Evolutionary conservation across 129 eudicot species (phyloP).

Genomic region (Ambrosia artemisiifolia): DNA sequence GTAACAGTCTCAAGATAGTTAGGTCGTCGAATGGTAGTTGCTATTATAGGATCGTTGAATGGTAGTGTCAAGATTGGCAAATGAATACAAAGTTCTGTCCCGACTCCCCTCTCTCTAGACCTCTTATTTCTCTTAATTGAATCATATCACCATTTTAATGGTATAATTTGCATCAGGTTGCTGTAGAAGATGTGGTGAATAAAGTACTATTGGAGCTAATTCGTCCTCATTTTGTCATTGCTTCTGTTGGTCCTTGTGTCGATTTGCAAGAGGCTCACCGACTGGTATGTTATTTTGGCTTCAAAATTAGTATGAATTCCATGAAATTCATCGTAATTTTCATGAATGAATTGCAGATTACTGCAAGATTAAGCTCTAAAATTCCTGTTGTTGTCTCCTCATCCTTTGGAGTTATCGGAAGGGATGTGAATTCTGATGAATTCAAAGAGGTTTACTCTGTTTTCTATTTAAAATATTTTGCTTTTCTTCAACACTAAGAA

Average conservation of each 20-base stretch:
- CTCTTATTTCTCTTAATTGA: neutral
- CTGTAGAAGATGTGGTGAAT: conserved; percentile 52
- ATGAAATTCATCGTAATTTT: neutral
- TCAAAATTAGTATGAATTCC: no score
- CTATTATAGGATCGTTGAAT: no score
- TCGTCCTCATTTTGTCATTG: conserved; percentile 74
- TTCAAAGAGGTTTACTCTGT: conserved; percentile 57
- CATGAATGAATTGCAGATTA: conserved; percentile 37
- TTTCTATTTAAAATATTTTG: neutral
- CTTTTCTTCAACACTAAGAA: neutral
- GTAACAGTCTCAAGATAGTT: no score
- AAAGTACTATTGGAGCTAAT: conserved; percentile 70
- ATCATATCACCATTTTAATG: neutral
- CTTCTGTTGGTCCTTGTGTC: conserved; percentile 38
- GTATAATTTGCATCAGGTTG: conserved; percentile 43
- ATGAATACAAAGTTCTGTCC: no score
- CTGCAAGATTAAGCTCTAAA: conserved; percentile 50
- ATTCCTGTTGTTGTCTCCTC: conserved; percentile 46
- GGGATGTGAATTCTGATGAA: conserved; percentile 51
- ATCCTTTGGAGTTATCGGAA: conserved; percentile 65
- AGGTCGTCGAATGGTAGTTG: no score
- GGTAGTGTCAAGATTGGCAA: no score
- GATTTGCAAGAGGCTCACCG: conserved; percentile 36
- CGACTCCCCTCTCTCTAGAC: no score
- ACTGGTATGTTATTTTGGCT: conserved; percentile 40